A percentile compares a stretch with the other conserved stretches of the same genome.
These are phyloP conservation scores for Acacia melanoxylon DNA, from an alignment of 306 rosid species.

Conservation along the genomic window DNA sequence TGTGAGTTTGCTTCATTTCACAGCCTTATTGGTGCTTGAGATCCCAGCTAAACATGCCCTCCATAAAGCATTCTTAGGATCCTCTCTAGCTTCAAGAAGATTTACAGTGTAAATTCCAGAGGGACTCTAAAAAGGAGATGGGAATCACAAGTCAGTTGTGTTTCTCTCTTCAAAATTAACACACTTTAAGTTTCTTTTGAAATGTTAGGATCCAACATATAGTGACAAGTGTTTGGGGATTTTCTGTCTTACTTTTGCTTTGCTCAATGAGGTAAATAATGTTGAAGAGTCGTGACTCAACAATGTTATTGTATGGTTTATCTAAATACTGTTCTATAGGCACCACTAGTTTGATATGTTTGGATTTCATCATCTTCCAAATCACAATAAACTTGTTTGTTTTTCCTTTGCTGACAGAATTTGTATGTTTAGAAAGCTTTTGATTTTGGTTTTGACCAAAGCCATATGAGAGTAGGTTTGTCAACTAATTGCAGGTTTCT, in stretches of 20 bases:
- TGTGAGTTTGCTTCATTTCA: conserved; percentile 1
- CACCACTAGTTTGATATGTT: not conserved
- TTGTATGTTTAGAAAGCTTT: not conserved
- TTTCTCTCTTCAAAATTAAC: not conserved
- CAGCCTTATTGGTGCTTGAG: conserved; percentile 18
- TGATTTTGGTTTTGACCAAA: not conserved
- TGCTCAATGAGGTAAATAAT: not conserved
- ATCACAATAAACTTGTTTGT: not conserved
- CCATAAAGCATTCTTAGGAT: not conserved
- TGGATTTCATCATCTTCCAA: not conserved
- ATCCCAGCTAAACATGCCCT: conserved; percentile 9
- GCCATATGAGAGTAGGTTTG: not conserved
- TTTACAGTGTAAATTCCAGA: not conserved
- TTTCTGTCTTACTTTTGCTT: not conserved
- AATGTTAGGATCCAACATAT: not conserved
- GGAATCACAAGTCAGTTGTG: not conserved
- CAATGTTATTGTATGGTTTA: not conserved
- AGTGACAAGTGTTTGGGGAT: not conserved
- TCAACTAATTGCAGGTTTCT: not conserved
- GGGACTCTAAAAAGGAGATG: not conserved
- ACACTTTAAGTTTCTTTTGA: not conserved
- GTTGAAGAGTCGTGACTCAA: not conserved
- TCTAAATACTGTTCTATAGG: not conserved
- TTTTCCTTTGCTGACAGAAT: not conserved
- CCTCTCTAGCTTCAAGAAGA: not conserved